Evolutionary conservation across 306 rosid genomes (phyloP).

Genomic region (Corylus heterophylla): DNA sequence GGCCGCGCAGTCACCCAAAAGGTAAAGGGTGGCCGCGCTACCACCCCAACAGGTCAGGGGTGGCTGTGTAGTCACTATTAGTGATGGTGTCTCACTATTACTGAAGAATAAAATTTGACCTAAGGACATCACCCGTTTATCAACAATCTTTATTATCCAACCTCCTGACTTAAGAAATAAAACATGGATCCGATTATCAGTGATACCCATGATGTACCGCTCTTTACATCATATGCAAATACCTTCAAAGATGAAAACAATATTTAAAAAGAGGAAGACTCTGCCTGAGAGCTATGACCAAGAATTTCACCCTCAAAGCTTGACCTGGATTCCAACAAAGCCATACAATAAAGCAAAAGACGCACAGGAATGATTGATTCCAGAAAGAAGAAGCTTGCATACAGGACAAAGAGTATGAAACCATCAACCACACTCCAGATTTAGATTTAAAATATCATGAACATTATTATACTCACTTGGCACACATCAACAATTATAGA

Average conservation of each 20-base stretch:
- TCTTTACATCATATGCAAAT: not conserved
- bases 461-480: constrained; percentile 64
- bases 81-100: not conserved
- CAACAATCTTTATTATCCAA: not conserved
- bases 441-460: constrained; percentile 4
- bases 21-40: too few species aligned
- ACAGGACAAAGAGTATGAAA: constrained; percentile 2
- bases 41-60: too few species aligned
- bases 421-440: constrained; percentile 12
- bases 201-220: not conserved
- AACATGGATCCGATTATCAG: not conserved
- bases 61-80: too few species aligned
- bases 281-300: not conserved
- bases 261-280: not conserved
- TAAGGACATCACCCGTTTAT: not conserved
- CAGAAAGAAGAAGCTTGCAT: not conserved
- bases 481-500: constrained; percentile 97
- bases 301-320: not conserved
- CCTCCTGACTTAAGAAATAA: not conserved
- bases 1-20: too few species aligned
- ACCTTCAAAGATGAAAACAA: not conserved
- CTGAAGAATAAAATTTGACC: not conserved
- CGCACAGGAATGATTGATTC: not conserved
- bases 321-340: not conserved
- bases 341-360: not conserved